Conservation (phyloP, 2,329 filamentous ascomycete species). For the Graphilbum fragrans region DNA sequence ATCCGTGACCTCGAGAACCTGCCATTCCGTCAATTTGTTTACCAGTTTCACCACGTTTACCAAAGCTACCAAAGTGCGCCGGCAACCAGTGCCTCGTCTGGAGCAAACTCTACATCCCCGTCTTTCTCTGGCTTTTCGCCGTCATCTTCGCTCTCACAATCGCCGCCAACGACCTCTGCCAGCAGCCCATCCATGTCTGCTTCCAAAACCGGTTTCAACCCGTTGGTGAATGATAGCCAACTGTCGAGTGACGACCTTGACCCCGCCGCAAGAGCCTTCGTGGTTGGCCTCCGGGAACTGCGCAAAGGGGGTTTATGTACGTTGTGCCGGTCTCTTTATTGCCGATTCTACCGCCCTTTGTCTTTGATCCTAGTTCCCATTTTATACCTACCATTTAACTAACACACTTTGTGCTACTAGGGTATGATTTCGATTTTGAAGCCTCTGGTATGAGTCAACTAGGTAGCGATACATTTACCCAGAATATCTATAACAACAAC, state of each 20-base stretch:
- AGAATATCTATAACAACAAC: conserved; percentile 36
- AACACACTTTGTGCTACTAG: neutral
- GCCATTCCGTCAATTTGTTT: conserved; percentile 48
- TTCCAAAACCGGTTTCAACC: conserved; percentile 34
- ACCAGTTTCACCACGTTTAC: conserved; percentile 48
- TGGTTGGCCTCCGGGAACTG: conserved; percentile 29
- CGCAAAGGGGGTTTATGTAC: conserved; percentile 29
- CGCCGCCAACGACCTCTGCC: conserved; percentile 16
- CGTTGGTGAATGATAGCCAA: conserved; percentile 32
- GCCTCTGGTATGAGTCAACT: conserved; percentile 32
- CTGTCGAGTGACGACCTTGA: conserved; percentile 33
- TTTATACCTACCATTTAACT: too few relatives aligned
- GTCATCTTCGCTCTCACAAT: neutral
- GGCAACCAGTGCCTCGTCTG: conserved; percentile 12
- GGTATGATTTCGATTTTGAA: conserved; percentile 15
- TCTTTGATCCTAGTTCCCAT: too few relatives aligned
- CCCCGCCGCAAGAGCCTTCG: conserved; percentile 30
- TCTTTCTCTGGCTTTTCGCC: conserved; percentile 1
- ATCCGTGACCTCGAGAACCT: conserved; percentile 43
- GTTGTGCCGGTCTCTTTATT: conserved; percentile 13
- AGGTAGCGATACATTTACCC: conserved; percentile 32
- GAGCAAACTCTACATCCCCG: neutral
- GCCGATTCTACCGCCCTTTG: neutral
- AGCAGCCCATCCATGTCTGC: conserved; percentile 21
- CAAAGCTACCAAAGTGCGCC: conserved; percentile 37